Evolutionary conservation across 306 rosid species (phyloP).

Genomic region (Glycyrrhiza uralensis): DNA sequence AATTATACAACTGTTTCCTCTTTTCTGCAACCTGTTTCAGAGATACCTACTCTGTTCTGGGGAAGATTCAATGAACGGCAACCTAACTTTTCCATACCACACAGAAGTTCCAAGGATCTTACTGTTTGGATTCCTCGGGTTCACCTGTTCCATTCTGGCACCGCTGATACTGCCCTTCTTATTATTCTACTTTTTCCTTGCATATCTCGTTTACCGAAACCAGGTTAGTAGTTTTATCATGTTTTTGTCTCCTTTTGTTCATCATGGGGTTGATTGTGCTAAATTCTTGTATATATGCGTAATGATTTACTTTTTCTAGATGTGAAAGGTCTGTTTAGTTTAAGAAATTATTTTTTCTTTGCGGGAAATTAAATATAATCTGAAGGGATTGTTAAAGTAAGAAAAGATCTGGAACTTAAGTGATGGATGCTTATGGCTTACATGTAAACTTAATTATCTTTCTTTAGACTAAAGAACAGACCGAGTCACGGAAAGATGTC

Average conservation of each 20-base stretch:
- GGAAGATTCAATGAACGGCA: slow-evolving; percentile 37
- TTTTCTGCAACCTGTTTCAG: slow-evolving; percentile 50
- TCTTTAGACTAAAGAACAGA: background rate
- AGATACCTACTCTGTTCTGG: slow-evolving; percentile 47
- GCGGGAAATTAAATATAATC: too few relatives aligned
- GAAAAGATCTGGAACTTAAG: background rate
- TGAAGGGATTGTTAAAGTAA: background rate
- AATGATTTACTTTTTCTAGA: background rate
- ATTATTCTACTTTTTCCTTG: slow-evolving; percentile 73
- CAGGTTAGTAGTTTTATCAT: slow-evolving; percentile 55
- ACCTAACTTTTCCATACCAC: slow-evolving; percentile 75
- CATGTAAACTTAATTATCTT: background rate
- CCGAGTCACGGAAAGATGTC: background rate
- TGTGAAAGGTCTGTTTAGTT: too few relatives aligned
- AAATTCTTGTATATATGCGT: too few relatives aligned
- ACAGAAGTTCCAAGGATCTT: slow-evolving; percentile 87
- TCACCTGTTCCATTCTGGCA: slow-evolving; percentile 76
- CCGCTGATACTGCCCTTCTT: slow-evolving; percentile 88
- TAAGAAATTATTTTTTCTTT: too few relatives aligned
- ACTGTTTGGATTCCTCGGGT: slow-evolving; percentile 83
- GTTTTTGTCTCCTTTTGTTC: slow-evolving; percentile 1
- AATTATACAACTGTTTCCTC: slow-evolving; percentile 70
- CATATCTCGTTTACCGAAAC: slow-evolving; percentile 81
- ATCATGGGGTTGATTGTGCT: background rate
- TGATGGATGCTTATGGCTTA: background rate